These are phyloP conservation scores for Heimioporus sp. DNA, from an alignment of 768 basidiomycete genomes.

Conservation along the genomic window DNA sequence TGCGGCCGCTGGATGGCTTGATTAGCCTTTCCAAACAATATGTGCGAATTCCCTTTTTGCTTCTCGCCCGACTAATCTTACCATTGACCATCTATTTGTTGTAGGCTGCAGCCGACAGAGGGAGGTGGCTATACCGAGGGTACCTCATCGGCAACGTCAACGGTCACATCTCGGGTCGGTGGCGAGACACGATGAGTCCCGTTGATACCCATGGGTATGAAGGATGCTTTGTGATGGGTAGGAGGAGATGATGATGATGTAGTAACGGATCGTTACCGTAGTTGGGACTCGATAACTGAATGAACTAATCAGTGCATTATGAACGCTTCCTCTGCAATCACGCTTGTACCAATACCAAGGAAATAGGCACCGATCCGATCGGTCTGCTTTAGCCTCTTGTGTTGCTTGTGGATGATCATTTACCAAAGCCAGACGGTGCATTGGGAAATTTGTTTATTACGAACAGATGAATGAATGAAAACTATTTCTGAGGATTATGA, in stretches of 20 bases:
- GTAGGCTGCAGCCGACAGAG: slow-evolving; percentile 69
- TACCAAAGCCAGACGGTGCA: neutral
- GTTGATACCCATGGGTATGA: slow-evolving; percentile 70
- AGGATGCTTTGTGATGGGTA: slow-evolving; percentile 78
- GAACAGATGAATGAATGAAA: neutral
- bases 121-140: slow-evolving; percentile 84
- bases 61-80: neutral
- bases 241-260: slow-evolving; percentile 43
- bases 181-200: slow-evolving; percentile 81
- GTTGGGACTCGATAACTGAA: neutral
- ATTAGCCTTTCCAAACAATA: slow-evolving; percentile 85
- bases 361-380: neutral
- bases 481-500: slow-evolving; percentile 6
- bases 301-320: neutral
- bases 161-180: slow-evolving; percentile 77
- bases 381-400: neutral
- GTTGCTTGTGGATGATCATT: neutral
- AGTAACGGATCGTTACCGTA: neutral
- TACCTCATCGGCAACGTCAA: slow-evolving; percentile 70
- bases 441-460: neutral
- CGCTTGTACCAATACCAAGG: no score
- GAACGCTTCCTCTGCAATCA: no score
- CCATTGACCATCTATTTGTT: neutral
- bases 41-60: slow-evolving; percentile 38
- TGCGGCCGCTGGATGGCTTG: slow-evolving; percentile 80